Evolutionary conservation across 495 filamentous ascomycete species (phyloP), one percentile per base, ranked within the genome.

Genomic region (Aspergillus mulundensis): DNA sequence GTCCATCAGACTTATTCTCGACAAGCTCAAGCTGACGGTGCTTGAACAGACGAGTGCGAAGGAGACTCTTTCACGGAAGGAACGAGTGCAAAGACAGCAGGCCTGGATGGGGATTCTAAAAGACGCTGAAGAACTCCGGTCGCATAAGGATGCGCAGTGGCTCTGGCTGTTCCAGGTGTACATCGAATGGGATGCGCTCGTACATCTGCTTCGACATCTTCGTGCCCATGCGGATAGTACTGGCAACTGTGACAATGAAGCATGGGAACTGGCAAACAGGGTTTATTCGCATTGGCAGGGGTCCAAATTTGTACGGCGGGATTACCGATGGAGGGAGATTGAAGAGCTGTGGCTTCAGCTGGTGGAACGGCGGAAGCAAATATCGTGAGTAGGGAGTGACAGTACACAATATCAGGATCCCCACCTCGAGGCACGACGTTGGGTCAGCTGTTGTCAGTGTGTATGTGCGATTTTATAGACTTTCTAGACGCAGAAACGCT

Each of bases 181-280:
- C 64, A 80, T 85, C 11, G 86, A 91, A 57, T 88, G 86, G 84
- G 87, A 91, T 56, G 86, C 89, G 11, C 75, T 91, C 3, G 83
- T 83, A 1, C 88, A 85, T 60, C 73, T 70, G 3, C 68, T 93
- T 5, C 77, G 85, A 1, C 87, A 92, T 57, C 73, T 91, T 3
- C 83, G 84, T 60, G 73, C 25, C 8, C 25, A 28, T 28, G 25
- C 83, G 30, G 34, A 19, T 4, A 57, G 49, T 5, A 21, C 21
- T 15, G 50, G 28, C 0, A 38, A 49, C 1, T 19, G 8, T 14
- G 46, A 36, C 1, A 19, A 54, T 12, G 30, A n/a, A 8, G 57
- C 44, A 15, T 68, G 61, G 61, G 24, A 24, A 12, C 43, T 52
- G 20, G 59, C 54, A 14, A 55, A 57, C 2, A 56, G 62, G 14